Percentiles rank a stretch among this genome's conserved stretches.
Conservation (phyloP, 805 yeast genomes). For the Jamesozyma piceae region DNA sequence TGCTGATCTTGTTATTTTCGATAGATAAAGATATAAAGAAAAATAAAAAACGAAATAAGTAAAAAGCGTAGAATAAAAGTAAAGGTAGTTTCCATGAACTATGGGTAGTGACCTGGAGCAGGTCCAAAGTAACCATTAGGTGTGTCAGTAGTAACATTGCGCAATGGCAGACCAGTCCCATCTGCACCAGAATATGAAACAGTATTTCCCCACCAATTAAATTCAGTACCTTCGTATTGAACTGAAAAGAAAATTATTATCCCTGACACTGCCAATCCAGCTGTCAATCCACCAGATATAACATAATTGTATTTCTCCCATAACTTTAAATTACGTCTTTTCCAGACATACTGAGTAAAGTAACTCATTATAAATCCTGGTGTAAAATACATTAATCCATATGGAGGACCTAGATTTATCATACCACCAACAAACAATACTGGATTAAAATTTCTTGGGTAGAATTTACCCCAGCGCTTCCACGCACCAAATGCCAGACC, state of each 20-base stretch:
- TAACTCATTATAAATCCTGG: conserved; percentile 27
- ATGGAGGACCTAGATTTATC: conserved; percentile 41
- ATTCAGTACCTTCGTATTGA: conserved; percentile 33
- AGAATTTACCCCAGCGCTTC: conserved; percentile 21
- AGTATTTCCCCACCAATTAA: conserved; percentile 62
- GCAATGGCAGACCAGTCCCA: conserved; percentile 9
- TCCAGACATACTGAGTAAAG: conserved; percentile 42
- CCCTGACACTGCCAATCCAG: conserved; percentile 54
- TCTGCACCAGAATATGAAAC: conserved; percentile 23
- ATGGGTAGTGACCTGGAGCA: conserved; percentile 29
- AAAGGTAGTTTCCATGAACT: too few relatives aligned
- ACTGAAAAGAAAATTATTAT: conserved; percentile 43
- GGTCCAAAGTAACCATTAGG: conserved; percentile 20
- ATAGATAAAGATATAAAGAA: too few relatives aligned
- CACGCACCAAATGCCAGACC: conserved; percentile 27
- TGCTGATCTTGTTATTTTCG: too few relatives aligned
- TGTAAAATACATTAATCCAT: conserved; percentile 33
- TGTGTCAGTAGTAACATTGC: conserved; percentile 9
- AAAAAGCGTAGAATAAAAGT: too few relatives aligned
- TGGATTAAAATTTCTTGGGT: conserved; percentile 37
- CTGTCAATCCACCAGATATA: conserved; percentile 45
- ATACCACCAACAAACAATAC: conserved; percentile 45
- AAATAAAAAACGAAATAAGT: too few relatives aligned
- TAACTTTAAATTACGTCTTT: conserved; percentile 43
- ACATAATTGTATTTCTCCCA: conserved; percentile 45